phyloP scores from a whole-genome alignment of 768 basidiomycete genomes.

The Pulveroboletus frians region DNA sequence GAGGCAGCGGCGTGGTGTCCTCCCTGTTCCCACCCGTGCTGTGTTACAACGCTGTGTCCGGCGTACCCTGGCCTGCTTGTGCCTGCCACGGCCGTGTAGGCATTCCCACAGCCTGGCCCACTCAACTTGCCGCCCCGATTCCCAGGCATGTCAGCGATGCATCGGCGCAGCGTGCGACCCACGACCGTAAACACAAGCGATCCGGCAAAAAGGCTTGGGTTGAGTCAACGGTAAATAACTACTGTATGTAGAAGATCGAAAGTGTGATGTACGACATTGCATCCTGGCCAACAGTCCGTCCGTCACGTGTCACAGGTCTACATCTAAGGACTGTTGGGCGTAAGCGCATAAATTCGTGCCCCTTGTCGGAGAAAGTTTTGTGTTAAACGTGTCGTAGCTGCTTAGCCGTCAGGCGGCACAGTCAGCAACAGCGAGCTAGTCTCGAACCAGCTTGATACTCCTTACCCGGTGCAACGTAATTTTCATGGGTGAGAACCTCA shows the following conservation, averaged over 20 bases:
- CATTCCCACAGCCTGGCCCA: conserved; percentile 3
- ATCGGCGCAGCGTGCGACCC: too few species aligned
- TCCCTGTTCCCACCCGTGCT: conserved; percentile 2
- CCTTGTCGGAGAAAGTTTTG: conserved; percentile 55
- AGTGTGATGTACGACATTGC: conserved; percentile 13
- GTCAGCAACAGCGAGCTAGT: conserved; percentile 15
- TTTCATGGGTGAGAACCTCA: conserved; percentile 66
- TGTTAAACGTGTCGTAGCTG: conserved; percentile 49
- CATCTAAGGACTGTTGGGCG: conserved; percentile 33
- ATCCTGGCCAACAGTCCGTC: not conserved
- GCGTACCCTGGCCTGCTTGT: not conserved
- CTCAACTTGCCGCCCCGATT: conserved; percentile 5
- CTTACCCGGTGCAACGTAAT: conserved; percentile 80
- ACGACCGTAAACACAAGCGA: too few species aligned
- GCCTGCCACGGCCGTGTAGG: not conserved
- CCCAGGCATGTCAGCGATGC: conserved; percentile 19
- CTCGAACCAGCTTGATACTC: conserved; percentile 20
- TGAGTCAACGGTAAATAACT: conserved; percentile 22
- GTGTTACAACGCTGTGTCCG: conserved; percentile 7
- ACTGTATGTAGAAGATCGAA: conserved; percentile 28
- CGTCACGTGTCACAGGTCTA: conserved; percentile 17
- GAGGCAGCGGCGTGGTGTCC: conserved; percentile 12
- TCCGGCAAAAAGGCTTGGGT: not conserved
- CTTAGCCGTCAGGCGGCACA: conserved; percentile 11
- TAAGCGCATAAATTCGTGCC: conserved; percentile 52